These are phyloP conservation scores for Musa itinerans DNA, from an alignment of 176 grass and related monocot species.

Conservation along the genomic window DNA sequence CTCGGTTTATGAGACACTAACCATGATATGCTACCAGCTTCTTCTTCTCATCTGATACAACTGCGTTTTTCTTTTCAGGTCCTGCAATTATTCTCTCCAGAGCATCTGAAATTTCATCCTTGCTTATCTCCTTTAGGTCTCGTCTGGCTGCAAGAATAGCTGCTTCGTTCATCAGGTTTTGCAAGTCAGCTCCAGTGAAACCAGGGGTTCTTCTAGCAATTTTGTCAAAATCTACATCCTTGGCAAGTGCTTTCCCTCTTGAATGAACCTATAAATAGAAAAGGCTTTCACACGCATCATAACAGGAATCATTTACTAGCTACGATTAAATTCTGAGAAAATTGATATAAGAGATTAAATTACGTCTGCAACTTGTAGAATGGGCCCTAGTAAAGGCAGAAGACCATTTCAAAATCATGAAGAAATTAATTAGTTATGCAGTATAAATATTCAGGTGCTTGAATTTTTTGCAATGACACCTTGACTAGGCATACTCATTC, in stretches of 20 bases:
- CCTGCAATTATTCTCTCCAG: constrained; percentile 98
- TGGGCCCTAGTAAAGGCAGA: no score
- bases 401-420: background rate
- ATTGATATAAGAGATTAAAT: background rate
- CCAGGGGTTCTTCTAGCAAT: constrained; percentile 93
- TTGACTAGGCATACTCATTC: background rate
- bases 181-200: constrained; percentile 96
- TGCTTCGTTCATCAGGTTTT: constrained; percentile 97
- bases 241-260: constrained; percentile 81
- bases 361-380: background rate
- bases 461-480: background rate
- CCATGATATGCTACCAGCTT: constrained; percentile 94
- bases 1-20: constrained; percentile 23
- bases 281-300: background rate
- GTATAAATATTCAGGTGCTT: background rate
- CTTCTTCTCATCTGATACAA: constrained; percentile 94
- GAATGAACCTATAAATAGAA: constrained; percentile 71
- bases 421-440: background rate
- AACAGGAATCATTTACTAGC: background rate
- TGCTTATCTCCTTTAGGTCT: constrained; percentile 98
- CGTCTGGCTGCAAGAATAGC: constrained; percentile 90
- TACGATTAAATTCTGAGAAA: background rate
- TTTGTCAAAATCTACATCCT: constrained; percentile 97
- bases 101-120: constrained; percentile 97
- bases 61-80: constrained; percentile 97